Evolutionary conservation across 2,329 filamentous ascomycete genomes (phyloP).

Genomic region (Talaromyces sp.): DNA sequence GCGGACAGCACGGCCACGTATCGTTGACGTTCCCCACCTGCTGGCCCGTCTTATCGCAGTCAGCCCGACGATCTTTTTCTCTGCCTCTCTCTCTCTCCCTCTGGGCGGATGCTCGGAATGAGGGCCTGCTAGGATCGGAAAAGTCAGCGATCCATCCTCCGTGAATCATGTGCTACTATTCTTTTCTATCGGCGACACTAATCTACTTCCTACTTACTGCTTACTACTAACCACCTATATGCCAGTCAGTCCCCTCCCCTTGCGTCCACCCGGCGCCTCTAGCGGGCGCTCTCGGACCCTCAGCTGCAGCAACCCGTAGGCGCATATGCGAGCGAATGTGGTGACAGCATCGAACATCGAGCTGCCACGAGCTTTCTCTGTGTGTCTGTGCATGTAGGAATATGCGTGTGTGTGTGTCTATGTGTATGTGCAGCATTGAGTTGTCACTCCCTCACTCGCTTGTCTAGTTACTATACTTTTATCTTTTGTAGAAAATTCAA

Average conservation of each 20-base stretch:
- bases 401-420: background rate
- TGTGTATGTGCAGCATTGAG: background rate
- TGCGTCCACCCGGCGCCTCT: background rate
- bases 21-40: background rate
- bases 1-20: constrained; percentile 11
- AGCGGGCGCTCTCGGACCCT: constrained; percentile 9
- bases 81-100: background rate
- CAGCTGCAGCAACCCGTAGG: constrained; percentile 23
- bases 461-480: too few relatives aligned
- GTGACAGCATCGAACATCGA: constrained; percentile 11
- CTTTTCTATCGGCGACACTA: background rate
- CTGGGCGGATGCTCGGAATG: too few relatives aligned
- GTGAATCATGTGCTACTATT: background rate
- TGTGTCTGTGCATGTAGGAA: background rate
- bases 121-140: too few relatives aligned
- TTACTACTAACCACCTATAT: background rate
- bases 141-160: too few relatives aligned
- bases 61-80: constrained; percentile 1
- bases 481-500: background rate
- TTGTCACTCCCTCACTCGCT: background rate
- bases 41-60: background rate
- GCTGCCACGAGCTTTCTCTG: constrained; percentile 5
- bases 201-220: too few relatives aligned
- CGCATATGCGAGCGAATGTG: constrained; percentile 24
- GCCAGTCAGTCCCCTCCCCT: background rate